Percentiles rank a stretch among this genome's conserved stretches.
Conservation (phyloP, 192 early-diverging fungal genomes). For the Pilaira anomala region DNA sequence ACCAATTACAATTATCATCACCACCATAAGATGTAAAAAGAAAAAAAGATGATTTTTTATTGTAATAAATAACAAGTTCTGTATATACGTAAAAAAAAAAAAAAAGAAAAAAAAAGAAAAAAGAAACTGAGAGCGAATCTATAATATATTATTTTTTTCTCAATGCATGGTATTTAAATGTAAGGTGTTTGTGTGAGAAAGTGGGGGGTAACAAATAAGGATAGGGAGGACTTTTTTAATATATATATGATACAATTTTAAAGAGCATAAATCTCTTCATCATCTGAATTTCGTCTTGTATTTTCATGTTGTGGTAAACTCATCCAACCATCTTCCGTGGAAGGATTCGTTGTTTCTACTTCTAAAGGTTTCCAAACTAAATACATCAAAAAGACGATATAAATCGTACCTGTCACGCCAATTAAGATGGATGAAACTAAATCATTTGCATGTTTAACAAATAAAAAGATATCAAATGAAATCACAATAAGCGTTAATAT, state of each 20-base stretch:
- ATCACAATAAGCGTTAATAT: slow-evolving; percentile 11
- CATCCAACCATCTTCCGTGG: slow-evolving; percentile 5
- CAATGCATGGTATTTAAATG: too few species aligned
- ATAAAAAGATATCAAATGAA: slow-evolving; percentile 23
- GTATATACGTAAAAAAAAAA: too few species aligned
- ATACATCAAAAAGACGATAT: slow-evolving; percentile 6
- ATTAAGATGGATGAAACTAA: background rate
- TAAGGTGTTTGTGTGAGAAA: too few species aligned
- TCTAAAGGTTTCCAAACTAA: slow-evolving; percentile 16
- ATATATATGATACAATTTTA: too few species aligned
- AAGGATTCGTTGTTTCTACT: background rate
- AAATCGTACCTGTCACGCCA: background rate
- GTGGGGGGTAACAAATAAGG: too few species aligned
- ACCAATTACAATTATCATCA: background rate
- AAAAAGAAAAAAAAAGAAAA: too few species aligned
- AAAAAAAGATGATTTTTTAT: too few species aligned
- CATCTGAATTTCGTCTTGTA: background rate
- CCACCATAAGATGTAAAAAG: too few species aligned
- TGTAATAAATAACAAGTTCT: too few species aligned
- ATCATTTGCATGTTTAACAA: slow-evolving; percentile 11
- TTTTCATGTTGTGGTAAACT: slow-evolving; percentile 13
- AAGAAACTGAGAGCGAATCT: too few species aligned
- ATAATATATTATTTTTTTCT: too few species aligned
- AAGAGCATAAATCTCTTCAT: slow-evolving; percentile 8
- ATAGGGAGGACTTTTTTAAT: too few species aligned